Conservation (phyloP, 78 protist species). For the Trichosphaerium sp. region DNA sequence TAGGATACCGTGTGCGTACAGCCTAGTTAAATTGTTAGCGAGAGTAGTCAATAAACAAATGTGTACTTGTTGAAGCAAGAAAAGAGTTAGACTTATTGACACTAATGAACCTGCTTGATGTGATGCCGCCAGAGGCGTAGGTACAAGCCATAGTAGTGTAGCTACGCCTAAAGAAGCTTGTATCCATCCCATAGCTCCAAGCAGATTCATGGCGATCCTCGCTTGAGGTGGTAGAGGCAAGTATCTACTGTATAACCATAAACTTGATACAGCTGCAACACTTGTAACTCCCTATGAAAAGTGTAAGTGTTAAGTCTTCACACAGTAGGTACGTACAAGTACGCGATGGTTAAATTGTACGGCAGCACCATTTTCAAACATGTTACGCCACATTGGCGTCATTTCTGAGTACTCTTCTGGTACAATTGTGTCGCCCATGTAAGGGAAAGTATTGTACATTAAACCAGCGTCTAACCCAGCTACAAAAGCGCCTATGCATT, state of each 20-base stretch:
- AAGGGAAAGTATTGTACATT: conserved; percentile 74
- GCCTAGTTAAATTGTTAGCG: no score
- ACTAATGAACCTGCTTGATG: conserved; percentile 86
- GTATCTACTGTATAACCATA: neutral
- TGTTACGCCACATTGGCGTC: conserved; percentile 42
- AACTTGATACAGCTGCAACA: conserved; percentile 8
- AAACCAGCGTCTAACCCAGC: conserved; percentile 93
- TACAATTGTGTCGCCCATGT: conserved; percentile 62
- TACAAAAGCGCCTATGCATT: conserved; percentile 73
- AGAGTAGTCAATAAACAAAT: no score
- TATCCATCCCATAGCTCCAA: conserved; percentile 39
- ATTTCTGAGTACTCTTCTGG: conserved; percentile 46
- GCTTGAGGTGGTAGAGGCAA: conserved; percentile 30
- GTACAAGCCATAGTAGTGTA: conserved; percentile 72
- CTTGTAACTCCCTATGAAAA: conserved; percentile 6
- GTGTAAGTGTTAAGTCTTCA: neutral
- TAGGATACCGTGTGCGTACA: no score
- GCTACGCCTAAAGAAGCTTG: conserved; percentile 77
- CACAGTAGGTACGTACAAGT: conserved; percentile 22
- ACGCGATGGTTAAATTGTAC: conserved; percentile 76
- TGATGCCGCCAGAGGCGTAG: conserved; percentile 66
- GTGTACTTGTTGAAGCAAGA: no score
- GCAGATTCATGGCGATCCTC: conserved; percentile 8
- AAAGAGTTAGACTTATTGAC: no score
- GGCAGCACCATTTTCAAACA: conserved; percentile 56